Evolutionary conservation across 2,329 filamentous ascomycete species (phyloP).

Genomic region (Fusarium xylarioides): DNA sequence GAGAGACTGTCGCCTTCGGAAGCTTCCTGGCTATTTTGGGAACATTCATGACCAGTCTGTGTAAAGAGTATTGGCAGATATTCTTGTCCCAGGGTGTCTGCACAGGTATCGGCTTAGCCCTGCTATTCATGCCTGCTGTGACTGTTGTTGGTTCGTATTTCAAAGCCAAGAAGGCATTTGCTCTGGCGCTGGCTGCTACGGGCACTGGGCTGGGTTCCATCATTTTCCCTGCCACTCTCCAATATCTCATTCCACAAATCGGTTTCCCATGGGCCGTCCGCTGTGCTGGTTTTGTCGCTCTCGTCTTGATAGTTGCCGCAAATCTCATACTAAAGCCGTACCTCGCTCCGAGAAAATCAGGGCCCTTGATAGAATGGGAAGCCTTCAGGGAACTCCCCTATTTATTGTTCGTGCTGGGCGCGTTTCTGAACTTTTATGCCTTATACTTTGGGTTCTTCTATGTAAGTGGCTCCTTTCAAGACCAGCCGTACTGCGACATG

Average conservation of each 20-base stretch:
- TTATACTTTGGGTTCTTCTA: conserved; percentile 53
- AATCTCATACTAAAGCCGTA: conserved; percentile 54
- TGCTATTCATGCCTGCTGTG: conserved; percentile 67
- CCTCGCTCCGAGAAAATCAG: conserved; percentile 58
- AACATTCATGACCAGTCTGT: conserved; percentile 58
- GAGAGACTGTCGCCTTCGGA: conserved; percentile 52
- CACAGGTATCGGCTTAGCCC: conserved; percentile 62
- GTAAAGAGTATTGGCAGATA: conserved; percentile 60
- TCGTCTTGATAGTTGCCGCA: conserved; percentile 54
- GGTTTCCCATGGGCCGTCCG: conserved; percentile 73
- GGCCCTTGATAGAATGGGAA: conserved; percentile 62
- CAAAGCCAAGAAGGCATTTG: conserved; percentile 62
- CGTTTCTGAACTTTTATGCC: conserved; percentile 56
- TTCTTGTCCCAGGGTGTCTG: conserved; percentile 64
- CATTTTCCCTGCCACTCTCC: conserved; percentile 65
- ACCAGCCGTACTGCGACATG: conserved; percentile 11
- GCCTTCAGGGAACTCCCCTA: conserved; percentile 68
- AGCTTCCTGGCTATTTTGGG: conserved; percentile 55
- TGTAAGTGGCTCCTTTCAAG: conserved; percentile 52
- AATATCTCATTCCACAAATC: conserved; percentile 64
- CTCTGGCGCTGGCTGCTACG: conserved; percentile 67
- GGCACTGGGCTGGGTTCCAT: conserved; percentile 67
- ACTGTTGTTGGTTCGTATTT: conserved; percentile 72
- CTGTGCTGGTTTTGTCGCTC: conserved; percentile 69
- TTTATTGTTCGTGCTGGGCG: conserved; percentile 58